phyloP scores from a whole-genome alignment of 345 rosid species.

The Leavenworthia alabamica region DNA sequence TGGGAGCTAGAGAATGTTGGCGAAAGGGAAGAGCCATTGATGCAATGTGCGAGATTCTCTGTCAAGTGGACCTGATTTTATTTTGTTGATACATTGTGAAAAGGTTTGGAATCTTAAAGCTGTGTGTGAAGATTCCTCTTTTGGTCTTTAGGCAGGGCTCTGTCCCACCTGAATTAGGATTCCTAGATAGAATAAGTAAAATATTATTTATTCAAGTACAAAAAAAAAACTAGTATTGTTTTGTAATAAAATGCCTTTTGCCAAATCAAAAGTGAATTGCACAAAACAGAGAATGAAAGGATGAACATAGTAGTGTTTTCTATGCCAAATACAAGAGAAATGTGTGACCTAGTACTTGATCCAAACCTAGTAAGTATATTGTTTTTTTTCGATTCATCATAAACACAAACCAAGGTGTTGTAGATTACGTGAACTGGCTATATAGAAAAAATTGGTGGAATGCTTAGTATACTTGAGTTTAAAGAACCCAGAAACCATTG shows the following conservation, averaged over 20 bases:
- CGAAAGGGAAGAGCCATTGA: constrained; percentile 26
- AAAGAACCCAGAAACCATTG: not conserved
- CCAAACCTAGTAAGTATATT: not conserved
- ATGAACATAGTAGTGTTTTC: not conserved
- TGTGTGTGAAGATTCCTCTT: not conserved
- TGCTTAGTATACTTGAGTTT: not conserved
- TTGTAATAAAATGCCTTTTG: not conserved
- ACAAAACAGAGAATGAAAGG: not conserved
- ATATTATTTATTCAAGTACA: no score
- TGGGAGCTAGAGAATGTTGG: constrained; percentile 12
- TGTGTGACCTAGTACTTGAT: not conserved
- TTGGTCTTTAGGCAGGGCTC: not conserved
- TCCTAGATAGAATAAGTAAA: not conserved
- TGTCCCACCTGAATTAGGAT: not conserved
- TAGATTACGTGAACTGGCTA: not conserved
- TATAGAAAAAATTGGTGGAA: not conserved
- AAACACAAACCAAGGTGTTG: not conserved
- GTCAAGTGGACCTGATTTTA: constrained; percentile 16
- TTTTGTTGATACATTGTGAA: not conserved
- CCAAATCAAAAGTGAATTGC: not conserved
- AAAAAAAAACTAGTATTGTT: not conserved
- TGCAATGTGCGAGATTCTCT: constrained; percentile 21
- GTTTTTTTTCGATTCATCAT: not conserved
- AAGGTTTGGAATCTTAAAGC: not conserved
- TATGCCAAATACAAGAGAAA: not conserved